phyloP scores from a whole-genome alignment of 1,139 yeast species.

The Zygotorulaspora mrakii region DNA sequence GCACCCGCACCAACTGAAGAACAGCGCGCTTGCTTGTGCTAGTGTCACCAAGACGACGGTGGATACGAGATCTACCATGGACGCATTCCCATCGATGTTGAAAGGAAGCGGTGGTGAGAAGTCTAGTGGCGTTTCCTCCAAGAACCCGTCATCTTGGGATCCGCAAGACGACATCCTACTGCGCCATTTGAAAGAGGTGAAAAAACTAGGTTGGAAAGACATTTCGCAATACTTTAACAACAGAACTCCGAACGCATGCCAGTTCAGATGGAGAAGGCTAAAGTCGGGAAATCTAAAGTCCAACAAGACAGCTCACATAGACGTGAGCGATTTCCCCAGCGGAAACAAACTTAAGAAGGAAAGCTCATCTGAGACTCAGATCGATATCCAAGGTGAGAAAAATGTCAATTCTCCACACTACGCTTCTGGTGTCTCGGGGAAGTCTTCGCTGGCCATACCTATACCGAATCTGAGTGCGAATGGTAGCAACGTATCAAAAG shows the following conservation, averaged over 20 bases:
- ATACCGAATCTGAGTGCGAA: neutral
- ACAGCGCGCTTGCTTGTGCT: slow-evolving; percentile 9
- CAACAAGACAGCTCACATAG: slow-evolving; percentile 40
- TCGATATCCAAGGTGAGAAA: neutral
- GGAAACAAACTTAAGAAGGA: neutral
- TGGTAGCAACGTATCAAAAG: neutral
- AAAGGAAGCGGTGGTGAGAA: slow-evolving; percentile 4
- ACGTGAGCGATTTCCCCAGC: slow-evolving; percentile 25
- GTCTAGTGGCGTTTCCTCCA: slow-evolving; percentile 7
- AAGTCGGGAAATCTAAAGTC: slow-evolving; percentile 63
- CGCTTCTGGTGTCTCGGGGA: neutral
- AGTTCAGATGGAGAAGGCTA: slow-evolving; percentile 71
- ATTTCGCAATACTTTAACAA: slow-evolving; percentile 63
- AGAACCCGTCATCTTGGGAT: slow-evolving; percentile 71
- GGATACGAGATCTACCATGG: slow-evolving; percentile 11
- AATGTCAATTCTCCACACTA: neutral
- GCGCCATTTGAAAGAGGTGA: slow-evolving; percentile 66
- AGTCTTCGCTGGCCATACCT: slow-evolving; percentile 9
- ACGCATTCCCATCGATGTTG: slow-evolving; percentile 2
- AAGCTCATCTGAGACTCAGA: too few species aligned
- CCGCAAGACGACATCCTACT: slow-evolving; percentile 65
- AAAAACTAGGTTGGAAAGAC: slow-evolving; percentile 74
- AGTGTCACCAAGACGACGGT: slow-evolving; percentile 17
- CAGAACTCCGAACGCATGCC: slow-evolving; percentile 76
- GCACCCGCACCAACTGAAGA: slow-evolving; percentile 18